Base-by-base conservation (phyloP, 495 filamentous ascomycete genomes). In the Chaetomidium leptoderma region DNA sequence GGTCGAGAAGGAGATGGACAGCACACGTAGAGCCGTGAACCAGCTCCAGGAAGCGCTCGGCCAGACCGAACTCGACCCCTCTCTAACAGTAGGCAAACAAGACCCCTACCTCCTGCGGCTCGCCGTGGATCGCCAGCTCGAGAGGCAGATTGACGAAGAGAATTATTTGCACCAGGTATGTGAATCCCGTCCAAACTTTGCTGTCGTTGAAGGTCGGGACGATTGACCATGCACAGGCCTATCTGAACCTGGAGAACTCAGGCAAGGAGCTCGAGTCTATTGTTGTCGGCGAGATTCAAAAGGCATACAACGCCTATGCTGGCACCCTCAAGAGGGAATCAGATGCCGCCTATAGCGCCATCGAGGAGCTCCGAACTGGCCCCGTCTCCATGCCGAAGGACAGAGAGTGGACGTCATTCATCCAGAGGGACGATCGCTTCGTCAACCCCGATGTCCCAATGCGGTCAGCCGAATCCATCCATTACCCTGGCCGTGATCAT, bases 221-320 rank as follows among this genome's bases (percentile, higher is more conserved):
- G 10, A 49, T 26, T 44, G 32, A 30, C 40, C 42, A 24, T 4
- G 46, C 8, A 21, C 58, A 96, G 91, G 93, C 93, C 17, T 97
- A 92, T 67, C 75, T 96, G 57, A 98, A 98, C 67, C 78, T 98
- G 26, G 95, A 98, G 76, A 86, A 83, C 66, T 97, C 95, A 19
- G 93, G 93, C 14, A 86, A 91, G 52, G 93, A 98, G 69, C 78
- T 98, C 2, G 93, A 98, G 71, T 87, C 87, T 3, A 97, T 98
- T 62, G 88, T 98, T 6, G 89, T 98, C 48, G 87, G 90, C 62
- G 95, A 98, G 70, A 96, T 98, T 53, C 91, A 98, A 63, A 97
- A 97, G 66, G 88, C 91, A 4, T 97, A 97, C 73, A 95, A 91
- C 65, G 90, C 89, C 3, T 92, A 95, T 63, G 87, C 92, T 23